Evolutionary conservation across 352 stramenopile genomes (phyloP).

Genomic region (Aphanomyces astaci): DNA sequence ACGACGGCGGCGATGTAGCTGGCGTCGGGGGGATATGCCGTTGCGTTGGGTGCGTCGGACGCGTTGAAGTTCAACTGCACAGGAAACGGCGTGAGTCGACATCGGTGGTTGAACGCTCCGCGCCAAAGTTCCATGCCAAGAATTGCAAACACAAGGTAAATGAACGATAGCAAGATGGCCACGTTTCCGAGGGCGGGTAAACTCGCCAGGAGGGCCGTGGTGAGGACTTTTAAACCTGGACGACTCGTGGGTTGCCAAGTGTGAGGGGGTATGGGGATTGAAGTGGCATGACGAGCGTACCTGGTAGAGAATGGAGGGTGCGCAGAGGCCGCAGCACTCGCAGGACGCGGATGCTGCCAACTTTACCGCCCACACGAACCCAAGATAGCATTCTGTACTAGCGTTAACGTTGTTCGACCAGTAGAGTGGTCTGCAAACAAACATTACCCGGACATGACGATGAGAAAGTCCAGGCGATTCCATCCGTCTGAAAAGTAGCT

Average conservation of each 20-base stretch:
- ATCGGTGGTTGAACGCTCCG: conserved; percentile 72
- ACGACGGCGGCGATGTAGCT: conserved; percentile 43
- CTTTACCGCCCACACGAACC: conserved; percentile 11
- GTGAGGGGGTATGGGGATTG: background rate
- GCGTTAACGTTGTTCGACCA: conserved; percentile 35
- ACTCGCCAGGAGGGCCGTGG: conserved; percentile 75
- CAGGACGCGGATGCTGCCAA: conserved; percentile 63
- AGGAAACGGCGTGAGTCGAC: conserved; percentile 66
- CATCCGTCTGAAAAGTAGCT: conserved; percentile 80
- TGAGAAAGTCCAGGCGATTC: conserved; percentile 90
- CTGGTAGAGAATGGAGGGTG: conserved; percentile 40
- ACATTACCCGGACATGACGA: conserved; percentile 79
- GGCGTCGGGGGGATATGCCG: conserved; percentile 42
- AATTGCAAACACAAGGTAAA: conserved; percentile 89
- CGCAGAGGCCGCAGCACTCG: conserved; percentile 82
- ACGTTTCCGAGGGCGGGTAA: conserved; percentile 83
- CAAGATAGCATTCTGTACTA: conserved; percentile 28
- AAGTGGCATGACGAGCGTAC: background rate
- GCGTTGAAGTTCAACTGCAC: conserved; percentile 39
- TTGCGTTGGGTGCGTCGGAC: background rate
- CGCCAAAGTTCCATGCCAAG: conserved; percentile 84
- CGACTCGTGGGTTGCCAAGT: background rate
- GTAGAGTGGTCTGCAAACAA: conserved; percentile 23
- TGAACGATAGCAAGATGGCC: conserved; percentile 84
- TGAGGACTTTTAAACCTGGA: conserved; percentile 36